These are phyloP conservation scores for Rhododendron molle DNA, from an alignment of 148 eudicot genomes.

Conservation along the genomic window DNA sequence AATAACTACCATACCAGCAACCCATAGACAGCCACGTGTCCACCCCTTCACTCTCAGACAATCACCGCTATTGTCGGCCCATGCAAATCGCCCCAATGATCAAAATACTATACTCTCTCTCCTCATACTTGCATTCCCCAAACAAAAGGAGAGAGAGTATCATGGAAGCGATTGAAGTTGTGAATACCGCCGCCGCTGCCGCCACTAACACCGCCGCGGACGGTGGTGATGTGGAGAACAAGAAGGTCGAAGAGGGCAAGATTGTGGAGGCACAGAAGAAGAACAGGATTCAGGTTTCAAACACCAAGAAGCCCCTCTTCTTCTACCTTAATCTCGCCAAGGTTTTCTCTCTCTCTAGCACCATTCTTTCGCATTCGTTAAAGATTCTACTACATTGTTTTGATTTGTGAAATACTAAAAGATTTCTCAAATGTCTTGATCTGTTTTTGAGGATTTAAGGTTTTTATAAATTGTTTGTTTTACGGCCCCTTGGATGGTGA, in stretches of 20 bases:
- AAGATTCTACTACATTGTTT: not conserved
- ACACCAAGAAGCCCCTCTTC: slow-evolving; percentile 44
- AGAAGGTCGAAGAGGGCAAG: not conserved
- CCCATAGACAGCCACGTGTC: slow-evolving; percentile 6
- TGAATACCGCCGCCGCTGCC: not conserved
- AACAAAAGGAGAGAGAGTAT: slow-evolving; percentile 7
- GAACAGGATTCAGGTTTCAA: slow-evolving; percentile 45
- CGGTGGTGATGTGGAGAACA: not conserved
- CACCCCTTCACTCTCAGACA: not conserved
- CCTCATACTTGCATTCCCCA: not conserved
- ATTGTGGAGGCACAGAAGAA: slow-evolving; percentile 19
- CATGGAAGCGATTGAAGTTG: slow-evolving; percentile 13
- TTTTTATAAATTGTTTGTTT: not conserved
- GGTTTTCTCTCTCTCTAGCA: slow-evolving; percentile 7
- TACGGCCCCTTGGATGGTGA: not conserved
- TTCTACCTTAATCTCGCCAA: slow-evolving; percentile 50
- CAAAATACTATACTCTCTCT: not conserved
- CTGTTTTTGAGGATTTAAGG: not conserved
- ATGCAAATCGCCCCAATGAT: not conserved
- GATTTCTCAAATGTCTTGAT: not conserved
- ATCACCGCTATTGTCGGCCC: not conserved
- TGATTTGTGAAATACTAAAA: not conserved
- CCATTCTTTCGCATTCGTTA: not conserved
- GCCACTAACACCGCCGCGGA: not conserved
- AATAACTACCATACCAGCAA: not conserved